Conservation (phyloP, 2,329 filamentous ascomycete species). For the Penicillium sp. region DNA sequence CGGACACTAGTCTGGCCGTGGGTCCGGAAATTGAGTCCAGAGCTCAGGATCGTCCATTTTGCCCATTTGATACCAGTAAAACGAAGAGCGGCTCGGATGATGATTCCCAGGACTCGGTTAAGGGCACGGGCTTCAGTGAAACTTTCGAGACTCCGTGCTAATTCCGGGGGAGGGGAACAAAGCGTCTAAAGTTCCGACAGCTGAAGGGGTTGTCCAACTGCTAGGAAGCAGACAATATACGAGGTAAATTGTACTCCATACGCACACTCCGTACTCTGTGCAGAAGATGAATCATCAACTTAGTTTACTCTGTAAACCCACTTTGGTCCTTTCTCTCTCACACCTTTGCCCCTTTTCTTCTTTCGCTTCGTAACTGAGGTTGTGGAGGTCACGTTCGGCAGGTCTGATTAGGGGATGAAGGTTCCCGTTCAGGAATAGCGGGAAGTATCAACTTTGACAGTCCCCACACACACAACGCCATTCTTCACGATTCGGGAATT, state of each 20-base stretch:
- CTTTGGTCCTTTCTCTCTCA: too few relatives aligned
- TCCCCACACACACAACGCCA: neutral
- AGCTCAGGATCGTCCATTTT: neutral
- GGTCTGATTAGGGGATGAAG: too few relatives aligned
- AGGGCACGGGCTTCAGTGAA: constrained; percentile 6
- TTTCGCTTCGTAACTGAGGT: neutral
- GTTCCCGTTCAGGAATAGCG: neutral
- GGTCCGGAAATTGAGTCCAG: neutral
- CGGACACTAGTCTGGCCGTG: neutral
- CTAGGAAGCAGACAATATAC: too few relatives aligned
- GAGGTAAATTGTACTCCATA: too few relatives aligned
- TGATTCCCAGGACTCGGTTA: neutral
- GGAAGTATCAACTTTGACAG: neutral
- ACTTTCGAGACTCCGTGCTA: neutral
- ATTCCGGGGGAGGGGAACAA: neutral
- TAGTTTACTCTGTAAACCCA: too few relatives aligned
- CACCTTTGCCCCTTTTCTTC: neutral
- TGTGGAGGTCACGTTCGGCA: neutral
- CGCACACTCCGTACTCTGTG: too few relatives aligned
- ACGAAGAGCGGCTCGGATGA: neutral
- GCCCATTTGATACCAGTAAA: neutral
- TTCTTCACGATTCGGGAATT: neutral
- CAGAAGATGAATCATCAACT: too few relatives aligned
- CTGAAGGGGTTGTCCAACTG: too few relatives aligned
- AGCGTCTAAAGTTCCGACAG: neutral